Base-by-base conservation (phyloP, 1,284 basidiomycete genomes). In the Cystobasidiaceae sp. region DNA sequence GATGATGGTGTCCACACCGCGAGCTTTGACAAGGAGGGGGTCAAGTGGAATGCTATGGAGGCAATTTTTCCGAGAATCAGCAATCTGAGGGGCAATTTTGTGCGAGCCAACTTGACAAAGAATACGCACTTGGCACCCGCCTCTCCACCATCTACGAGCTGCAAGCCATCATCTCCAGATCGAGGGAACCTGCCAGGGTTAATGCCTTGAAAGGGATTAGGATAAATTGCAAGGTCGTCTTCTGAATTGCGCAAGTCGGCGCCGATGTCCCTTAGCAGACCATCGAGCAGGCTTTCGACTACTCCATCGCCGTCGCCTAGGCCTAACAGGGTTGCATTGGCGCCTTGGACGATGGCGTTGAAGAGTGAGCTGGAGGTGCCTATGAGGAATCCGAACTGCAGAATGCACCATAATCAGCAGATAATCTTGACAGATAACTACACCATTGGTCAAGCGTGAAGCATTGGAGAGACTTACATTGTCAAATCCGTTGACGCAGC, bases 1-100 rank as follows among this genome's bases (percentile, higher is more conserved):
- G n/a, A 90, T 79, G 59, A 90, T 80, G 4, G 86, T 79, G 73
- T 90, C 88, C 28, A 89, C 60, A 0, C 72, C 78, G 45, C 88
- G 80, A 0, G 82, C 81, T 48, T 82, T 84, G 45, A 87, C 83
- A 61, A 89, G 80, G 7, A 87, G 74, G 3, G 85, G 82, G 9
- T 81, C 82, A 23, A 86, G 79, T 0, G 87, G 88, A 17, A 88
- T 76, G 69, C 86, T 86, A 71, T 11, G 30, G 32, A 21, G 6
- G 17, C 25, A 52, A 9, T 17, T 11, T 13, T 2, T 51, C 30
- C 27, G 51, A 55, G 63, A 68, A 68, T 43, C 68, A 48, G 13
- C 66, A 57, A 33, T 23, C 8, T 27, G 11, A 32, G n/a, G 17
- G 17, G 25, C 21, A 19, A 23, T 25, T 11, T 13, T 15, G 49